These are phyloP conservation scores for Xylaria arbuscula DNA, from an alignment of 2,329 filamentous ascomycete species.

Conservation along the genomic window DNA sequence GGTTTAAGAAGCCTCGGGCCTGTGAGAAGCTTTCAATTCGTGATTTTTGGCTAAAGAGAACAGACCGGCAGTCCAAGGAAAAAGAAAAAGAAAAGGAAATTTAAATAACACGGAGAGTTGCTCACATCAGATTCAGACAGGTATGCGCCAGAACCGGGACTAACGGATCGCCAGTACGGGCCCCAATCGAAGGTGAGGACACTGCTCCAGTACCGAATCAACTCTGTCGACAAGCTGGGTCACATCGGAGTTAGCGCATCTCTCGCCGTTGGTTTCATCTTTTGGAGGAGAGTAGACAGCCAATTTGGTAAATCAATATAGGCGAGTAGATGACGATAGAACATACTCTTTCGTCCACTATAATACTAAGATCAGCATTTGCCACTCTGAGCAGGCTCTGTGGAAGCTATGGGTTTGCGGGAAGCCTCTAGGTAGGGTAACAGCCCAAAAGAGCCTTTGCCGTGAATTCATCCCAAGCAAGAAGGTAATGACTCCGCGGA, in stretches of 20 bases:
- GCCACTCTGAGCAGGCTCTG: neutral
- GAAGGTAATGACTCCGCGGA: neutral
- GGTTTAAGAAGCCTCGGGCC: too few species aligned
- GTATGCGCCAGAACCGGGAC: slow-evolving; percentile 45
- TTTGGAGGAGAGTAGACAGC: neutral
- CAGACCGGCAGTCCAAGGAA: neutral
- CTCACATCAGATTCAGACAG: slow-evolving; percentile 49
- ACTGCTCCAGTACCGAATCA: slow-evolving; percentile 44
- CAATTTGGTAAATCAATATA: neutral
- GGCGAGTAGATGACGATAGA: neutral
- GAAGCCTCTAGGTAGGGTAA: neutral
- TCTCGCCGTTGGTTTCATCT: neutral
- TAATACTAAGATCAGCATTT: neutral
- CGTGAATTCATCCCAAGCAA: too few species aligned
- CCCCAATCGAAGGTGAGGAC: slow-evolving; percentile 44
- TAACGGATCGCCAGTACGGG: slow-evolving; percentile 39
- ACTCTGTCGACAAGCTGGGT: slow-evolving; percentile 43
- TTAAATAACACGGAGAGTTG: neutral
- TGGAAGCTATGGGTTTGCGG: neutral
- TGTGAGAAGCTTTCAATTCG: neutral
- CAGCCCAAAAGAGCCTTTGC: neutral
- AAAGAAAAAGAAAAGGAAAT: neutral
- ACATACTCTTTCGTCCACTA: slow-evolving; percentile 37
- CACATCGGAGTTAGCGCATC: slow-evolving; percentile 28
- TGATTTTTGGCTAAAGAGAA: neutral